phyloP scores from a whole-genome alignment of 1,139 yeast species.

The Hyphopichia khmerensis region DNA sequence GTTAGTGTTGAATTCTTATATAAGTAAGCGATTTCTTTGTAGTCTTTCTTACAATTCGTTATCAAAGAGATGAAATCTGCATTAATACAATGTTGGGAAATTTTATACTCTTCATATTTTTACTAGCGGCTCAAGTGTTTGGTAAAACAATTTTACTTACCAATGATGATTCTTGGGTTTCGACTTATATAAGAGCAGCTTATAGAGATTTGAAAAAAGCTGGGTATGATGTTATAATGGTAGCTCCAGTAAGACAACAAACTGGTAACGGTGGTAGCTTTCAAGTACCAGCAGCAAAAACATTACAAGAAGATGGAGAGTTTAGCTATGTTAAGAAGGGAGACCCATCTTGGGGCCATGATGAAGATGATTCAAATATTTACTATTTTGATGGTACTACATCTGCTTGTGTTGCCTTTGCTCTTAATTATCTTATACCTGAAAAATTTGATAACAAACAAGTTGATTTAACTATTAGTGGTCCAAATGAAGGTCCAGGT shows the following conservation, averaged over 20 bases:
- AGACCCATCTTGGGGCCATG: constrained; percentile 46
- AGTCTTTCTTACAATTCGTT: too few species aligned
- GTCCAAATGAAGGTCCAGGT: constrained; percentile 48
- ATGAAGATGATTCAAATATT: constrained; percentile 32
- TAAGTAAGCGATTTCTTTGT: too few species aligned
- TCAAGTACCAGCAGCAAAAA: constrained; percentile 21
- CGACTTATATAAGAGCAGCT: constrained; percentile 33
- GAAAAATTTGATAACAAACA: constrained; percentile 27
- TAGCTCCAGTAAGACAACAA: constrained; percentile 32
- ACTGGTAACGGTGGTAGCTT: constrained; percentile 32
- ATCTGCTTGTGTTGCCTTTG: constrained; percentile 41
- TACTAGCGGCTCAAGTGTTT: not conserved
- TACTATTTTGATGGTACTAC: constrained; percentile 52
- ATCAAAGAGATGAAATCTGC: too few species aligned
- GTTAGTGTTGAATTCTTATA: too few species aligned
- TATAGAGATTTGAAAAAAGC: constrained; percentile 27
- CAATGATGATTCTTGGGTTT: constrained; percentile 33
- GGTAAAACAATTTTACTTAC: constrained; percentile 27
- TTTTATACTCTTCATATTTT: not conserved
- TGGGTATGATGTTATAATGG: constrained; percentile 29
- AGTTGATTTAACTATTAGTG: constrained; percentile 44
- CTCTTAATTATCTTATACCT: constrained; percentile 40
- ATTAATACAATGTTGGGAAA: too few species aligned
- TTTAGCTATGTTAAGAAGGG: constrained; percentile 39
- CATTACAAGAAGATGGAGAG: constrained; percentile 27